A percentile compares a stretch with the other conserved stretches of the same genome.
phyloP scores from a whole-genome alignment of 768 basidiomycete genomes.

The Leccinellum luteum region DNA sequence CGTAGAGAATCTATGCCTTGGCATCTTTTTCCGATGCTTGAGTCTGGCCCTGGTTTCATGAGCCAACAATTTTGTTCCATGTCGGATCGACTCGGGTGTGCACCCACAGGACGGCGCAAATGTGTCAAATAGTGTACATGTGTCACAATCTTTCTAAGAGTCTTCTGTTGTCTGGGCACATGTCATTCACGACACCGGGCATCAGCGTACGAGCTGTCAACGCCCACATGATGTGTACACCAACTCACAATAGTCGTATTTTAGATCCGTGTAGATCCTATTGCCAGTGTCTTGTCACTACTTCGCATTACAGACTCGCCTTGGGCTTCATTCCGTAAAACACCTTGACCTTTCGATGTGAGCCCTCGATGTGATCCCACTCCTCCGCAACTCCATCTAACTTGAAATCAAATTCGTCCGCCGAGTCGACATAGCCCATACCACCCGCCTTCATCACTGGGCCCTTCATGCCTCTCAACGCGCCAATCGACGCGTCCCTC shows the following conservation, averaged over 20 bases:
- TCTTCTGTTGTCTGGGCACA: no score
- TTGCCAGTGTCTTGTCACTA: background rate
- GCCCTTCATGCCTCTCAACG: constrained; percentile 20
- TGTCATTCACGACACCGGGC: no score
- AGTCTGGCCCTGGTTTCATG: no score
- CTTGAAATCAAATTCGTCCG: constrained; percentile 17
- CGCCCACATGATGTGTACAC: background rate
- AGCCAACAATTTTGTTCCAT: no score
- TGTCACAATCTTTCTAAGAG: no score
- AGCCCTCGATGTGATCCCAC: constrained; percentile 17
- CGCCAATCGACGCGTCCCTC: constrained; percentile 18
- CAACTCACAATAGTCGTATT: background rate
- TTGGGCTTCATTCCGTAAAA: constrained; percentile 9
- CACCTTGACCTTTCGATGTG: constrained; percentile 4
- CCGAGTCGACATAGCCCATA: constrained; percentile 15
- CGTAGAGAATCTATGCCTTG: no score
- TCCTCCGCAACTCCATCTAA: constrained; percentile 21
- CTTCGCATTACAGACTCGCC: background rate
- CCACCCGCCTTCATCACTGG: constrained; percentile 23
- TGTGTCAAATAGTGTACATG: no score
- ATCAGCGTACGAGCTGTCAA: no score
- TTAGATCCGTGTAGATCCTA: background rate
- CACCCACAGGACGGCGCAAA: no score
- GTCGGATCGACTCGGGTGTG: no score
- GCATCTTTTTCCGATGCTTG: no score